Percentiles rank a stretch among this genome's conserved stretches.
Evolutionary conservation across 2,329 filamentous ascomycete genomes (phyloP).

Genomic region (Blumeriella jaapii): DNA sequence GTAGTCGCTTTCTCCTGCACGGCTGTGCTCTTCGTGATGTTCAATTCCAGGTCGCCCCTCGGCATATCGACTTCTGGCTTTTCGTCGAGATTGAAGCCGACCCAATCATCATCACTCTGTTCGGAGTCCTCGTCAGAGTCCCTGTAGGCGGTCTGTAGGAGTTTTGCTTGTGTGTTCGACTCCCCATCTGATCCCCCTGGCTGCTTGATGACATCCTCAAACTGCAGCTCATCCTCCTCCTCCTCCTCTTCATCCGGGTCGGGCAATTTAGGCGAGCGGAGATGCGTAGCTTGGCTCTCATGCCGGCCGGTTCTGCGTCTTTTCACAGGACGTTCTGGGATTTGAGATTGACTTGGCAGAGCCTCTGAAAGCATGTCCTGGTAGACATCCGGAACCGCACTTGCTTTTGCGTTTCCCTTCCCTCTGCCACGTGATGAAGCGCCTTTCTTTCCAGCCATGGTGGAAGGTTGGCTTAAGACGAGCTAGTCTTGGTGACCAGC

Average conservation of each 20-base stretch:
- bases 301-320: conserved; percentile 19
- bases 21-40: conserved; percentile 20
- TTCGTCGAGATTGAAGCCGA: conserved; percentile 41
- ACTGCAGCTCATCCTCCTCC: conserved; percentile 21
- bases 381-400: conserved; percentile 31
- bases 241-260: conserved; percentile 18
- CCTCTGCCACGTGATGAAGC: background rate
- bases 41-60: conserved; percentile 26
- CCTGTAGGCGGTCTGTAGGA: conserved; percentile 30
- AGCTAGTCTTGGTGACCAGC: conserved; percentile 5
- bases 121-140: conserved; percentile 43
- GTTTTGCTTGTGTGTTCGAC: conserved; percentile 14
- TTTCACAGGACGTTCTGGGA: conserved; percentile 29
- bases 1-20: conserved; percentile 9
- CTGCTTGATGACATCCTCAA: conserved; percentile 24
- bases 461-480: background rate
- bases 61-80: conserved; percentile 21
- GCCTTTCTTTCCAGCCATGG: conserved; percentile 10
- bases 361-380: conserved; percentile 35
- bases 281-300: conserved; percentile 6
- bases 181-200: conserved; percentile 8
- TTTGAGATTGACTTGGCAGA: conserved; percentile 23
- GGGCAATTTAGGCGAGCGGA: conserved; percentile 6
- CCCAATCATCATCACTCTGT: conserved; percentile 49
- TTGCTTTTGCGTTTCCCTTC: conserved; percentile 14